These are phyloP conservation scores for Ploettnerulaceae sp. DNA, from an alignment of 2,329 filamentous ascomycete species.

Conservation along the genomic window DNA sequence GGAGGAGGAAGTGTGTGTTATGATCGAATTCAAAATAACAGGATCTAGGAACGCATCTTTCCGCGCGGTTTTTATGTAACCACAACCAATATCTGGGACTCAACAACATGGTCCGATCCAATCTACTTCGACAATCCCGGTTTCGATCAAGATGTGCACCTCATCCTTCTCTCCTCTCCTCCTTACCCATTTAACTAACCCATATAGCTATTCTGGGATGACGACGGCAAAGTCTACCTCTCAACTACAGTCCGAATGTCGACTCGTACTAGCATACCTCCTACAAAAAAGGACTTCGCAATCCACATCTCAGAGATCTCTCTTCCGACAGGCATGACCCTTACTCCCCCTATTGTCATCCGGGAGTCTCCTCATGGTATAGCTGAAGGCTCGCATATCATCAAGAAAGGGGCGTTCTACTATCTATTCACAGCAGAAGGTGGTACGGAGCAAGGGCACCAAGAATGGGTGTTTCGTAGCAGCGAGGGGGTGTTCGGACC, in stretches of 20 bases:
- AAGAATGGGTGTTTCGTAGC: constrained; percentile 53
- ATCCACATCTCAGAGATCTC: constrained; percentile 45
- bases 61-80: constrained; percentile 51
- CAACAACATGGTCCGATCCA: constrained; percentile 56
- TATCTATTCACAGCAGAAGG: constrained; percentile 57
- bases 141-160: constrained; percentile 47
- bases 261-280: constrained; percentile 33
- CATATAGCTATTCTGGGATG: constrained; percentile 49
- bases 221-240: constrained; percentile 49
- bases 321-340: constrained; percentile 50
- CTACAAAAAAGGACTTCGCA: constrained; percentile 47
- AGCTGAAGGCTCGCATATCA: constrained; percentile 56
- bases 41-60: constrained; percentile 41
- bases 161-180: constrained; percentile 47
- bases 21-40: too few species aligned
- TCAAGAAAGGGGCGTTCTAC: constrained; percentile 53
- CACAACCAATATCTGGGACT: constrained; percentile 44
- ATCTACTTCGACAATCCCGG: constrained; percentile 55
- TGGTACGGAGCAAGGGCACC: constrained; percentile 56
- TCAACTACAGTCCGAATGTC: constrained; percentile 40
- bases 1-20: too few species aligned
- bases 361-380: constrained; percentile 56
- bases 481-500: constrained; percentile 50
- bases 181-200: not conserved
- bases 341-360: constrained; percentile 44